Evolutionary conservation across 768 basidiomycete species (phyloP).

Genomic region (Rhodotorula paludigena): DNA sequence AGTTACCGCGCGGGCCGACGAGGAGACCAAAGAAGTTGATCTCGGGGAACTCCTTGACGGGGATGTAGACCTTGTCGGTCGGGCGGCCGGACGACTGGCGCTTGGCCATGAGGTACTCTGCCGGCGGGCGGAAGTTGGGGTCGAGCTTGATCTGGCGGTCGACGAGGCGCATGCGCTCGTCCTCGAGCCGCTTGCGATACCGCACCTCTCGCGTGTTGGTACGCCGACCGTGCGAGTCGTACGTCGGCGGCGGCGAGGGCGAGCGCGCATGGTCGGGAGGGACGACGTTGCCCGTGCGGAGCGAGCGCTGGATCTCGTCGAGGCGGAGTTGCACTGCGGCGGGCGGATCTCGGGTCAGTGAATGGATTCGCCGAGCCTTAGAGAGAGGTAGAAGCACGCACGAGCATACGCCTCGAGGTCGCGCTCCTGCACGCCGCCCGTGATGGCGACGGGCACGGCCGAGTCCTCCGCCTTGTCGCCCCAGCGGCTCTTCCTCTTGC

Average conservation of each 20-base stretch:
- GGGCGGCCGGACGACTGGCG: slow-evolving; percentile 71
- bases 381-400: slow-evolving; percentile 1
- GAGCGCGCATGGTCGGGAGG: slow-evolving; percentile 94
- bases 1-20: slow-evolving; percentile 96
- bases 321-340: slow-evolving; percentile 77
- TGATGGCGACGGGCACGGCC: slow-evolving; percentile 88
- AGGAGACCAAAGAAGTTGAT: slow-evolving; percentile 99
- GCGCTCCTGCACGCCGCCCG: slow-evolving; percentile 80
- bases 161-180: slow-evolving; percentile 74
- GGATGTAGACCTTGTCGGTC: slow-evolving; percentile 97
- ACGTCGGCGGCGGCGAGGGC: slow-evolving; percentile 92
- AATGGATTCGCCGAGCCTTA: too few species aligned
- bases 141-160: slow-evolving; percentile 96
- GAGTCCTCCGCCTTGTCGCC: slow-evolving; percentile 78
- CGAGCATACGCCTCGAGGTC: slow-evolving; percentile 96
- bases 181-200: slow-evolving; percentile 62
- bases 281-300: slow-evolving; percentile 86
- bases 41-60: slow-evolving; percentile 98
- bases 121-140: slow-evolving; percentile 93
- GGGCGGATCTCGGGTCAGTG: too few species aligned
- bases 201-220: slow-evolving; percentile 98
- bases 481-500: slow-evolving; percentile 96
- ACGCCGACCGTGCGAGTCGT: slow-evolving; percentile 93
- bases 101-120: slow-evolving; percentile 93
- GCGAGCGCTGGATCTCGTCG: slow-evolving; percentile 95